Evolutionary conservation across 768 basidiomycete species (phyloP).

Genomic region (Rhodotorula paludigena): DNA sequence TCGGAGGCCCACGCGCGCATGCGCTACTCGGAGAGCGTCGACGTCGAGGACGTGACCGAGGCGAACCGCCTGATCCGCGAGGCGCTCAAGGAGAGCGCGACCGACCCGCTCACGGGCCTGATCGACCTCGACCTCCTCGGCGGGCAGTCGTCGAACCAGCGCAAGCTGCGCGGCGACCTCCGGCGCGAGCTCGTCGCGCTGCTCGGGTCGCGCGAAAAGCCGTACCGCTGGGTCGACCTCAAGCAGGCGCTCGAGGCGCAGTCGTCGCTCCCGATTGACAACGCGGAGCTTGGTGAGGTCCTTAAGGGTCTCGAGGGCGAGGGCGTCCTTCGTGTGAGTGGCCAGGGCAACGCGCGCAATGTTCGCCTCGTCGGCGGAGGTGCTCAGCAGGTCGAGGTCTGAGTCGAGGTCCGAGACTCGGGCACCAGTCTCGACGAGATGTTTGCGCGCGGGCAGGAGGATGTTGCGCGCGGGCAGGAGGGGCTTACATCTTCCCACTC

Average conservation of each 20-base stretch:
- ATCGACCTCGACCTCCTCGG: conserved; percentile 94
- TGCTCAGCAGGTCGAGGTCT: conserved; percentile 25
- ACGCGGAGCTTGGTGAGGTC: conserved; percentile 63
- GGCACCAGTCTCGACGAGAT: not conserved
- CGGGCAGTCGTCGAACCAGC: conserved; percentile 80
- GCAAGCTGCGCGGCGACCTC: conserved; percentile 83
- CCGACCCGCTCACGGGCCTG: conserved; percentile 37
- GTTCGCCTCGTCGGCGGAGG: conserved; percentile 52
- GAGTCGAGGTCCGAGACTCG: no score
- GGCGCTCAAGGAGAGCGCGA: conserved; percentile 83
- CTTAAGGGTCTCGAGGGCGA: conserved; percentile 66
- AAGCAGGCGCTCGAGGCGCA: conserved; percentile 72
- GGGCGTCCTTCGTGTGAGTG: conserved; percentile 75
- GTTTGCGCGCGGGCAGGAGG: not conserved
- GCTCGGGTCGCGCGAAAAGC: conserved; percentile 47
- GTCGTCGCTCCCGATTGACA: conserved; percentile 73
- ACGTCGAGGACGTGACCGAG: conserved; percentile 78
- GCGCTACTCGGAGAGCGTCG: conserved; percentile 83
- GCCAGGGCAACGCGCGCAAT: conserved; percentile 76
- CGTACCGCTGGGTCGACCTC: conserved; percentile 76
- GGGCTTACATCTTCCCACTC: no score
- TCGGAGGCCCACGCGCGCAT: conserved; percentile 95
- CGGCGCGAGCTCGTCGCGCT: conserved; percentile 64
- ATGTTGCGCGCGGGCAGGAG: no score
- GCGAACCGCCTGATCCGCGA: conserved; percentile 93